phyloP scores from a whole-genome alignment of 2,329 filamentous ascomycete genomes.

The Fusarium nelsonii region DNA sequence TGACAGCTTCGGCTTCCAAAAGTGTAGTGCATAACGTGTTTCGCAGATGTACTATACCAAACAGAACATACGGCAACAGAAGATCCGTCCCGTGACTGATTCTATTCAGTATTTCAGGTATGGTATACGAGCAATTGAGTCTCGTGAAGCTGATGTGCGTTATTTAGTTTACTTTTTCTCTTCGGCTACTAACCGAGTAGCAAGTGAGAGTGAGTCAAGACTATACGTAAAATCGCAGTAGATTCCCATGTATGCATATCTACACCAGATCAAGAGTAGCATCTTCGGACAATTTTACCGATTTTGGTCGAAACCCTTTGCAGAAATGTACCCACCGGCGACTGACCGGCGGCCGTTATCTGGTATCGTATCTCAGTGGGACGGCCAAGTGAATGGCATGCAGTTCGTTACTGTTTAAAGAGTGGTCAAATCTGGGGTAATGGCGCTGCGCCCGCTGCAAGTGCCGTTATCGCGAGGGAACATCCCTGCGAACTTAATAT shows the following conservation, averaged over 20 bases:
- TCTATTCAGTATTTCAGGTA: not conserved
- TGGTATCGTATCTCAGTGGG: slow-evolving; percentile 1
- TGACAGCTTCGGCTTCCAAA: not conserved
- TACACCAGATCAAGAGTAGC: not conserved
- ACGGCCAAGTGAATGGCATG: not conserved
- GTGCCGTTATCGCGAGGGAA: slow-evolving; percentile 35
- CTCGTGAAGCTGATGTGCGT: not conserved
- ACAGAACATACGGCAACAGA: not conserved
- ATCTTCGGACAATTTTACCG: not conserved
- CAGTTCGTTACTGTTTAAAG: slow-evolving; percentile 17
- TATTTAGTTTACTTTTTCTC: not conserved
- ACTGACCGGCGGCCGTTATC: slow-evolving; percentile 33
- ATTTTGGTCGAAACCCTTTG: not conserved
- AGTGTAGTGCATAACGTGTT: not conserved
- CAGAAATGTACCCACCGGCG: slow-evolving; percentile 23
- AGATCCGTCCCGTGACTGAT: not conserved
- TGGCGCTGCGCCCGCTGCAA: slow-evolving; percentile 8
- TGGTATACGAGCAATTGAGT: not conserved
- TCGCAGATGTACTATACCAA: not conserved
- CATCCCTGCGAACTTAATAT: slow-evolving; percentile 6
- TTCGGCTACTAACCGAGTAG: not conserved
- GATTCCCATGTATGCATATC: not conserved
- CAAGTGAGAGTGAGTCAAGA: slow-evolving; percentile 27
- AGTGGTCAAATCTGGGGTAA: slow-evolving; percentile 35
- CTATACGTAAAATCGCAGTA: slow-evolving; percentile 32